These are phyloP conservation scores for Alternaria sp. DNA, from an alignment of 2,329 filamentous ascomycete genomes.

Conservation along the genomic window DNA sequence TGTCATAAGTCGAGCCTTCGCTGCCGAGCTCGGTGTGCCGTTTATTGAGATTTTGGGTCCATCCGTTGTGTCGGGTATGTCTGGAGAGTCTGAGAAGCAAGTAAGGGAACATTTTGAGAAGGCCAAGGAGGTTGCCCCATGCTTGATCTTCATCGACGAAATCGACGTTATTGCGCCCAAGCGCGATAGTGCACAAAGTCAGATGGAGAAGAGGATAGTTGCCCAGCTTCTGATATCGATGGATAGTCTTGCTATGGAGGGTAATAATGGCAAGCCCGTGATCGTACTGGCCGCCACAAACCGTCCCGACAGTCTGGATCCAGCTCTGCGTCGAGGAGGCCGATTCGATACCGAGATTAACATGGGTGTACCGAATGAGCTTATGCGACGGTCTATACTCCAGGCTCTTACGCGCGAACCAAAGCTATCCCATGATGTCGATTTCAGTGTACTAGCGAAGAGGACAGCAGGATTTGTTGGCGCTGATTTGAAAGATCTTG, in stretches of 20 bases:
- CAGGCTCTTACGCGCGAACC: constrained; percentile 74
- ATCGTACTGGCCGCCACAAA: constrained; percentile 94
- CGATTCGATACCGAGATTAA: constrained; percentile 86
- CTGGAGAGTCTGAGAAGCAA: constrained; percentile 87
- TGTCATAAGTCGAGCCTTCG: constrained; percentile 81
- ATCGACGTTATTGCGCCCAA: constrained; percentile 92
- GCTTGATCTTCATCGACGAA: constrained; percentile 90
- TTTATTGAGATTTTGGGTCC: constrained; percentile 86
- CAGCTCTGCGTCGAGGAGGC: constrained; percentile 76
- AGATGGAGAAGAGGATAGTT: constrained; percentile 90
- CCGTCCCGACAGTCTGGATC: constrained; percentile 84
- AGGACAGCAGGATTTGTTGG: constrained; percentile 93
- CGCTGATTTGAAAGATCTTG: constrained; percentile 80
- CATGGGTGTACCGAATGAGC: constrained; percentile 84
- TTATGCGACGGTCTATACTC: constrained; percentile 80
- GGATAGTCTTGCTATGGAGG: constrained; percentile 77
- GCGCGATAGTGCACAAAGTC: constrained; percentile 80
- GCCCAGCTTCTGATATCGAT: constrained; percentile 86
- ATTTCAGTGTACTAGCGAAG: constrained; percentile 78
- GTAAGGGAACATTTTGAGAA: constrained; percentile 87
- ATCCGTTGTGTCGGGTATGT: constrained; percentile 85
- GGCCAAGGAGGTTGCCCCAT: constrained; percentile 84
- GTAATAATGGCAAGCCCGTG: constrained; percentile 78
- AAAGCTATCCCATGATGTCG: constrained; percentile 72
- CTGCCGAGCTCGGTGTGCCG: constrained; percentile 76